Evolutionary conservation across 148 eudicot species (phyloP), one percentile per base, ranked within the genome.

Genomic region (Rhododendron simsii): DNA sequence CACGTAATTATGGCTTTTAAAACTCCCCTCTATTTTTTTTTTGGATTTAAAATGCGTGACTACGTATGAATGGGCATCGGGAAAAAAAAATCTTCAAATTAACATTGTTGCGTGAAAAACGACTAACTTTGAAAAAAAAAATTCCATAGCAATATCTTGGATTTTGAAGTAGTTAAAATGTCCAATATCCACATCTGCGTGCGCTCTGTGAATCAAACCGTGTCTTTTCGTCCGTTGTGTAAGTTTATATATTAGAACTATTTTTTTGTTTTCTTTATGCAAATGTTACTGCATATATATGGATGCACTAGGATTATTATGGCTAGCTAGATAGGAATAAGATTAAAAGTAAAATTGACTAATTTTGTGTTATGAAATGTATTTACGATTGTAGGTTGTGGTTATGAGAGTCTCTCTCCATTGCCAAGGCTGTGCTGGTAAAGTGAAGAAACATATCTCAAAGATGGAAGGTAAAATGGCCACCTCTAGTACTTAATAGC

Each of bases 381-480:
- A 33, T 18, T n/a, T 50, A 33, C 45, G 15, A 71, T 55, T 74
- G 63, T 85, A 93, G 96, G 96, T 93, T 83, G 98, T 95, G 86
- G 95, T 93, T n/a, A 86, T 95, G 91, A 92, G 93, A 88, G 98
- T 95, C 2, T 93, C 98, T 57, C 90, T 95, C 82, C 98, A 95
- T 90, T 95, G 98, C 82, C 96, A 93, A 92, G 98, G 95, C 10
- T 95, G 98, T 91, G 98, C 94, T 84, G 94, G 95, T 79, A 95
- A 95, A 87, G 89, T 95, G 67, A 93, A 93, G 91, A 95, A 91
- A 82, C 98, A 93, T 86, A 55, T 95, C 35, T 93, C 96, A 23
- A 95, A 92, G 88, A 93, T 95, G 98, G 93, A 92, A 95, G 98
- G 98, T 95, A 73, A 73, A 35, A 33, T 73, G 20, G 9, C 75